These are phyloP conservation scores for Camellia granthamiana DNA, from an alignment of 148 eudicot genomes.

Conservation along the genomic window DNA sequence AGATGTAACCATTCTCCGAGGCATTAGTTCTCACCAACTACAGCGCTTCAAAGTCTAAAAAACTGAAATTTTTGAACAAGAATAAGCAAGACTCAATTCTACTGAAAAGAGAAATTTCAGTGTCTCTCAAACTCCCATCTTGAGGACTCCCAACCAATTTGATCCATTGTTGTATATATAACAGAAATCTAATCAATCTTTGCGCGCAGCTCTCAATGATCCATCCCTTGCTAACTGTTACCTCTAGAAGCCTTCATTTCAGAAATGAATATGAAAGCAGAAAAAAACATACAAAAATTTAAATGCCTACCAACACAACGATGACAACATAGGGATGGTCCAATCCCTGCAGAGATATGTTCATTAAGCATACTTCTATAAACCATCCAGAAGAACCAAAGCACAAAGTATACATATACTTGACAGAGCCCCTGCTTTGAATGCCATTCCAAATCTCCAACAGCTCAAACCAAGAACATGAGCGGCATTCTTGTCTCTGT, in stretches of 20 bases:
- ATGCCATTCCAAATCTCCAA: slow-evolving; percentile 3
- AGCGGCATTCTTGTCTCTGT: slow-evolving; percentile 1
- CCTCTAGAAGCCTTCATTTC: slow-evolving; percentile 28
- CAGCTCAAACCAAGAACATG: slow-evolving; percentile 21
- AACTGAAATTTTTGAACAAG: slow-evolving; percentile 10
- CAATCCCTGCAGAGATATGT: slow-evolving; percentile 20
- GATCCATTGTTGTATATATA: slow-evolving; percentile 11
- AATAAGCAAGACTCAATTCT: slow-evolving; percentile 8
- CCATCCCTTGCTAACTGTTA: slow-evolving; percentile 21
- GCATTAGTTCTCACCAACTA: slow-evolving; percentile 29
- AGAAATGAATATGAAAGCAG: slow-evolving; percentile 34
- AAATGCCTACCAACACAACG: slow-evolving; percentile 23
- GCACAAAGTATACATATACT: neutral
- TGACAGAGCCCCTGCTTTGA: slow-evolving; percentile 1
- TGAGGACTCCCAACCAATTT: slow-evolving; percentile 14
- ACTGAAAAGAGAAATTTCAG: slow-evolving; percentile 14
- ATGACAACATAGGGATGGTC: slow-evolving; percentile 25
- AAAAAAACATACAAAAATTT: slow-evolving; percentile 17
- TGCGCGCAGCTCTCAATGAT: slow-evolving; percentile 6
- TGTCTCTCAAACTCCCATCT: neutral
- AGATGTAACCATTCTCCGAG: slow-evolving; percentile 9
- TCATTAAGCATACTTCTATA: slow-evolving; percentile 6
- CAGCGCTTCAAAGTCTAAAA: slow-evolving; percentile 7
- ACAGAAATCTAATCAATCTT: slow-evolving; percentile 16
- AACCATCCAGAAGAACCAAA: slow-evolving; percentile 6